Evolutionary conservation across 1,139 yeast species (phyloP).

Genomic region (Candida sp.): DNA sequence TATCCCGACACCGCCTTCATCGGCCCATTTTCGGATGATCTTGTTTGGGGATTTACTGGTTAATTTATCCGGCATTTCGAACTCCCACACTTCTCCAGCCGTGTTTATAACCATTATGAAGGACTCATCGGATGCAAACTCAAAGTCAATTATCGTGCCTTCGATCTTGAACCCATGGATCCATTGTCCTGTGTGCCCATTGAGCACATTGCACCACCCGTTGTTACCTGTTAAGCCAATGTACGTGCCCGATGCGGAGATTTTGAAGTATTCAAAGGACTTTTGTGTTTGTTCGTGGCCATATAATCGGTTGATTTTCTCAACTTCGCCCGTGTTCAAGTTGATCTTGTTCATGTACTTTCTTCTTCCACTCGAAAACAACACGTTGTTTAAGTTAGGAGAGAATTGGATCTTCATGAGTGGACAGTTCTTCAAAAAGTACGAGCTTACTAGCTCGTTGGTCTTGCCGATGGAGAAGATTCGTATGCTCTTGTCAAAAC

Average conservation of each 20-base stretch:
- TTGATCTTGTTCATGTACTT: conserved; percentile 94
- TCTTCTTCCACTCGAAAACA: conserved; percentile 92
- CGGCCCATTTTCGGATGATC: conserved; percentile 77
- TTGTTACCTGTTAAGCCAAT: conserved; percentile 82
- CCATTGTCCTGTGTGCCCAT: conserved; percentile 85
- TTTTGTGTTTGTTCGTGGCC: conserved; percentile 88
- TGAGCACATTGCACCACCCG: conserved; percentile 89
- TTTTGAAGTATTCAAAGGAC: conserved; percentile 85
- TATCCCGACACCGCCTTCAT: conserved; percentile 85
- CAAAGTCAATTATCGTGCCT: conserved; percentile 82
- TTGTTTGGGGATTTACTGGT: conserved; percentile 23
- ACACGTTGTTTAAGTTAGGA: conserved; percentile 37
- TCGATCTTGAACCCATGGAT: conserved; percentile 86
- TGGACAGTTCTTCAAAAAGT: conserved; percentile 81
- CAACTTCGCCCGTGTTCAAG: conserved; percentile 72
- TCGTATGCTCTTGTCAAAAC: conserved; percentile 88
- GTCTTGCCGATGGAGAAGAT: conserved; percentile 93
- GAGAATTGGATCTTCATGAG: conserved; percentile 76
- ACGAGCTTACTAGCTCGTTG: conserved; percentile 81
- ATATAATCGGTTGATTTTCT: conserved; percentile 86
- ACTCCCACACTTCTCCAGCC: conserved; percentile 94
- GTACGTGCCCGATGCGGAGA: conserved; percentile 71
- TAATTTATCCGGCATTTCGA: conserved; percentile 48
- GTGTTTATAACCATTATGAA: conserved; percentile 67
- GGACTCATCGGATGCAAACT: conserved; percentile 62